phyloP scores from a whole-genome alignment of 1,284 basidiomycete genomes.

The Pseudozyma thailandica region DNA sequence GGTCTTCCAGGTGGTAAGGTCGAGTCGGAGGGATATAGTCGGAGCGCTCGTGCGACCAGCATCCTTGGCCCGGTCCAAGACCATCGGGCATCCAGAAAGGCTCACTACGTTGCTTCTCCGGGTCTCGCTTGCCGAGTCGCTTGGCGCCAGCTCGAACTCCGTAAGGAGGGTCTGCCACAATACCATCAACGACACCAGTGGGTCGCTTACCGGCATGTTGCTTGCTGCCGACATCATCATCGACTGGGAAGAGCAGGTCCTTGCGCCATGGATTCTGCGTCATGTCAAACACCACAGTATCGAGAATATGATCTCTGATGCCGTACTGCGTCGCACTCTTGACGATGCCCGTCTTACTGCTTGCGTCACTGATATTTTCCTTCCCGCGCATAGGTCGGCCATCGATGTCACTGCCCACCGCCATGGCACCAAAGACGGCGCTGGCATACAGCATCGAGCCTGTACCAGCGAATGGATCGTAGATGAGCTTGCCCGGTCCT shows the following conservation, averaged over 20 bases:
- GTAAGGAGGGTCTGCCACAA: conserved; percentile 75
- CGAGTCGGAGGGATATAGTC: conserved; percentile 76
- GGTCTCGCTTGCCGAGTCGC: conserved; percentile 78
- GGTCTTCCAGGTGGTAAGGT: conserved; percentile 89
- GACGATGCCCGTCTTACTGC: conserved; percentile 74
- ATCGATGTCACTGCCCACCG: conserved; percentile 95
- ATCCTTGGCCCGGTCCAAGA: conserved; percentile 36
- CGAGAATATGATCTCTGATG: conserved; percentile 78
- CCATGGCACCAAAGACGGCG: conserved; percentile 81
- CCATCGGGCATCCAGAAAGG: conserved; percentile 67
- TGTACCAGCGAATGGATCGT: conserved; percentile 96
- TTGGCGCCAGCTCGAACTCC: conserved; percentile 97
- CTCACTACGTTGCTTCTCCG: conserved; percentile 65
- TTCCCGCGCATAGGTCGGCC: conserved; percentile 96
- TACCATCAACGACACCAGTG: conserved; percentile 85
- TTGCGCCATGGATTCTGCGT: conserved; percentile 85
- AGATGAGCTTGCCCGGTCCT: conserved; percentile 85
- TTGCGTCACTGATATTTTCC: conserved; percentile 70
- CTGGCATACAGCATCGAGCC: conserved; percentile 88
- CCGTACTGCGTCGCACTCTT: conserved; percentile 86
- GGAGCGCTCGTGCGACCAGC: conserved; percentile 57
- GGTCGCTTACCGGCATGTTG: conserved; percentile 6
- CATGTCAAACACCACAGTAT: conserved; percentile 88
- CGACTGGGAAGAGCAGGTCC: conserved; percentile 25
- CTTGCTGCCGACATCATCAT: conserved; percentile 1